phyloP scores from a whole-genome alignment of 345 rosid species.

The Citrus medica region DNA sequence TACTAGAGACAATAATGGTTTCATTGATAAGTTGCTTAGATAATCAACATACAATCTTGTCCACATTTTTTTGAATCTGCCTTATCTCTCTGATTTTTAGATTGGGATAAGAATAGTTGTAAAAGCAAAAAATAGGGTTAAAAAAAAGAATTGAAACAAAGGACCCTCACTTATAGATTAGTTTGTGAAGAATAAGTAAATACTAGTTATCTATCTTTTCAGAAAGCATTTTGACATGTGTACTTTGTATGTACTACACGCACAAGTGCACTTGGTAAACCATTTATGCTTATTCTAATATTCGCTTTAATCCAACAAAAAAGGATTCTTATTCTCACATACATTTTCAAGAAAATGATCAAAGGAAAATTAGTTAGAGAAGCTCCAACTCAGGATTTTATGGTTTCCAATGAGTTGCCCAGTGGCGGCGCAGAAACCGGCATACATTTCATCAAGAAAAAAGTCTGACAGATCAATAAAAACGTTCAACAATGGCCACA shows the following conservation, averaged over 20 bases:
- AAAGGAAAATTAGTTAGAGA: not conserved
- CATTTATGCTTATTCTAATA: not conserved
- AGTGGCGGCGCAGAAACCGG: constrained; percentile 31
- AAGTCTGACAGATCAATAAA: constrained; percentile 24
- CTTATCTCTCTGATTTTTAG: not conserved
- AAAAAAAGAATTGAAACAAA: no score
- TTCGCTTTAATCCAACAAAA: not conserved
- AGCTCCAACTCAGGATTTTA: constrained; percentile 19
- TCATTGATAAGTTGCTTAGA: not conserved
- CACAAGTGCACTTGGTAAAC: not conserved
- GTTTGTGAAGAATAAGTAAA: not conserved
- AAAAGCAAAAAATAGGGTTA: no score
- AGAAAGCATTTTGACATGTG: no score
- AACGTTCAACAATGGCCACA: constrained; percentile 27
- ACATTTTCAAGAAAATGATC: not conserved
- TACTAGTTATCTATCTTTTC: no score
- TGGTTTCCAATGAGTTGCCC: constrained; percentile 29
- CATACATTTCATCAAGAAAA: constrained; percentile 30
- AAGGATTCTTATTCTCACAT: not conserved
- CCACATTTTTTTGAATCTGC: constrained; percentile 5
- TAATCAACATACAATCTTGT: not conserved
- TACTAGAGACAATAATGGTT: not conserved
- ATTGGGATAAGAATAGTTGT: not conserved
- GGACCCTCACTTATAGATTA: no score
- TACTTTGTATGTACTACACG: no score